phyloP scores from a whole-genome alignment of 371 early-diverging fungal species.

The Phascolomyces articulosus region DNA sequence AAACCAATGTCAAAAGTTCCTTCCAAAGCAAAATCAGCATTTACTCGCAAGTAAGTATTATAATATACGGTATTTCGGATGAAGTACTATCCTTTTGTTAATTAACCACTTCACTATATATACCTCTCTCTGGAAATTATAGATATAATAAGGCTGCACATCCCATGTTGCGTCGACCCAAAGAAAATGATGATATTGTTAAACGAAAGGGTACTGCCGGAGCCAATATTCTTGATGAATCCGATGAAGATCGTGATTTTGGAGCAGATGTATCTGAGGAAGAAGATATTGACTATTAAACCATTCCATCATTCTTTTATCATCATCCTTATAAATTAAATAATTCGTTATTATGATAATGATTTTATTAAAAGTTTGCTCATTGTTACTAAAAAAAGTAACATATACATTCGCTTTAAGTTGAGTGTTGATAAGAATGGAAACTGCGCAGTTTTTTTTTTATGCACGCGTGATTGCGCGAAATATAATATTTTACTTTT shows the following conservation, averaged over 20 bases:
- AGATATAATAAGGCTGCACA: not conserved
- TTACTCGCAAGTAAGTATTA: constrained; percentile 69
- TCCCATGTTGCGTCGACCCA: not conserved
- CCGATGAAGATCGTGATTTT: not conserved
- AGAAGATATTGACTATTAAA: not conserved
- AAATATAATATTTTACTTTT: not conserved
- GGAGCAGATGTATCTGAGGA: not conserved
- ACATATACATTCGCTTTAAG: too few species aligned
- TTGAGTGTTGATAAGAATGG: too few species aligned
- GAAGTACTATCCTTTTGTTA: too few species aligned
- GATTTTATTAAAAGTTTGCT: too few species aligned
- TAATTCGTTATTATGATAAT: too few species aligned
- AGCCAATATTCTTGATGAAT: not conserved
- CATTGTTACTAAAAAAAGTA: too few species aligned
- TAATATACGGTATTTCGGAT: too few species aligned
- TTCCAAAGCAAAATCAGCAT: constrained; percentile 73
- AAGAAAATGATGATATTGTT: constrained; percentile 1
- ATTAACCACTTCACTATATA: too few species aligned
- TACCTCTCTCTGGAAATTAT: too few species aligned
- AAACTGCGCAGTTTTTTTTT: not conserved
- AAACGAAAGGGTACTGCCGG: not conserved
- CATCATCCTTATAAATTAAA: too few species aligned
- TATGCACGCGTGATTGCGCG: not conserved
- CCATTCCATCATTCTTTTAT: not conserved
- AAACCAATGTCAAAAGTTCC: constrained; percentile 63